phyloP scores from a whole-genome alignment of 2,329 filamentous ascomycete species.

The Didymella arachidicola region DNA sequence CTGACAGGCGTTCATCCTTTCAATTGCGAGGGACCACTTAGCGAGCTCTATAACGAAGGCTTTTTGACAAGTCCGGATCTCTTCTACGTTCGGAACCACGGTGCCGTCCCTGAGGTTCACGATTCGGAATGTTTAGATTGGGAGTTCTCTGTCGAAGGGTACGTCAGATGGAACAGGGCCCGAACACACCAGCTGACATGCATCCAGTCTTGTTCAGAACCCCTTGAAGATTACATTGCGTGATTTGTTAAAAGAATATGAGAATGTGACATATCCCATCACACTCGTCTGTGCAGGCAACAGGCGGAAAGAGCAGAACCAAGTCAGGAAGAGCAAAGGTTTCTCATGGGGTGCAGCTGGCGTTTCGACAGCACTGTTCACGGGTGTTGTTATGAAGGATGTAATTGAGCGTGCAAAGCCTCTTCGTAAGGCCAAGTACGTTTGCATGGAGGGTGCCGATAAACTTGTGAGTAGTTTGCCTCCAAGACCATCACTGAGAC shows the following conservation, averaged over 20 bases:
- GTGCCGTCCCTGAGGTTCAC: constrained; percentile 76
- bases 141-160: constrained; percentile 83
- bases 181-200: background rate
- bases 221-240: constrained; percentile 75
- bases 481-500: background rate
- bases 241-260: constrained; percentile 75
- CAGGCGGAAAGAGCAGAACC: constrained; percentile 89
- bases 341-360: constrained; percentile 94
- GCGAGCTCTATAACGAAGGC: constrained; percentile 77
- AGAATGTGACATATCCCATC: constrained; percentile 84
- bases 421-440: constrained; percentile 74
- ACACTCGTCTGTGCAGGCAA: constrained; percentile 94
- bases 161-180: background rate
- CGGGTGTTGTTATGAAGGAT: constrained; percentile 78
- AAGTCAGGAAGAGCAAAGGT: constrained; percentile 87
- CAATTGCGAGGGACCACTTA: constrained; percentile 86
- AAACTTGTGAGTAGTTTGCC: constrained; percentile 62
- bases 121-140: constrained; percentile 78
- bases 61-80: constrained; percentile 88
- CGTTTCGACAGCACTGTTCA: constrained; percentile 86
- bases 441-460: constrained; percentile 92
- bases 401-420: constrained; percentile 74
- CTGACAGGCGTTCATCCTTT: constrained; percentile 90
- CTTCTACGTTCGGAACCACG: constrained; percentile 93
- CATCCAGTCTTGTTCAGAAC: constrained; percentile 71